These are phyloP conservation scores for Venturia pyrina DNA, from an alignment of 2,329 filamentous ascomycete genomes.

Conservation along the genomic window DNA sequence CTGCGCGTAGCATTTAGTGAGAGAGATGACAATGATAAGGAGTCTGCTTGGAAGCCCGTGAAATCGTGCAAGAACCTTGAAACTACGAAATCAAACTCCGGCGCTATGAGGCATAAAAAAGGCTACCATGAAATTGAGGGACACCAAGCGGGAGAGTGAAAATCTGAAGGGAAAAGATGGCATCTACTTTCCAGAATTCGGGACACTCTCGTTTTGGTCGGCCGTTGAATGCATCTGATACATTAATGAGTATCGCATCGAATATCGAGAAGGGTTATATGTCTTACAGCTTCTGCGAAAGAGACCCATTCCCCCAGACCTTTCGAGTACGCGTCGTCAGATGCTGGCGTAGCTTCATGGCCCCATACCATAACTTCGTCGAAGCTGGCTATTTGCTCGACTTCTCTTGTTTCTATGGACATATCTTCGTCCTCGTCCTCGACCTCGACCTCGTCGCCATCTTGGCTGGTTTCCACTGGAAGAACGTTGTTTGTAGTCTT, in stretches of 20 bases:
- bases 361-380: constrained; percentile 74
- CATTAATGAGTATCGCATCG: not conserved
- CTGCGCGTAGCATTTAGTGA: no score
- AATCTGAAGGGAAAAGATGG: not conserved
- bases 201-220: not conserved
- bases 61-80: not conserved
- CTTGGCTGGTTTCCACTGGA: constrained; percentile 13
- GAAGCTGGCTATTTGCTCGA: constrained; percentile 60
- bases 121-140: no score
- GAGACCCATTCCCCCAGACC: constrained; percentile 72
- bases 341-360: constrained; percentile 56
- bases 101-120: not conserved
- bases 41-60: not conserved
- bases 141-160: not conserved
- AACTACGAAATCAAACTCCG: not conserved
- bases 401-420: constrained; percentile 26
- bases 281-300: constrained; percentile 56
- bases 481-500: constrained; percentile 21
- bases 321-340: constrained; percentile 60
- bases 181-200: not conserved
- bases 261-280: not conserved
- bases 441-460: constrained; percentile 13
- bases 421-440: constrained; percentile 17
- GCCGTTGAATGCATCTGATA: not conserved
- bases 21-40: not conserved